Conservation (phyloP, 371 early-diverging fungal species). For the Zancudomyces culisetae region DNA sequence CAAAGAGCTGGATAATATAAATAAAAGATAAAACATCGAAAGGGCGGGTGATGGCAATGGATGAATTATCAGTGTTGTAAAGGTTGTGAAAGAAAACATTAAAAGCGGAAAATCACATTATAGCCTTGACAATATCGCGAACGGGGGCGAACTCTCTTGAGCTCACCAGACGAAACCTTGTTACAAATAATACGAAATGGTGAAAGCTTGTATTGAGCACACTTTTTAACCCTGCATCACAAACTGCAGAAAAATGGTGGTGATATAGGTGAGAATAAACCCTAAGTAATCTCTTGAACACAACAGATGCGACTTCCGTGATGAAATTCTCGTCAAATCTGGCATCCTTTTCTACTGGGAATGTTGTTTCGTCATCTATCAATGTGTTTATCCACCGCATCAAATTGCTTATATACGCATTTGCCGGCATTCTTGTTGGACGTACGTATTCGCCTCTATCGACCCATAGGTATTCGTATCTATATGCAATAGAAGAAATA, state of each 20-base stretch:
- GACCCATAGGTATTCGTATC: slow-evolving; percentile 64
- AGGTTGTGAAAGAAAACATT: not conserved
- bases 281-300: slow-evolving; percentile 60
- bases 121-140: slow-evolving; percentile 5
- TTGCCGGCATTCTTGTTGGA: slow-evolving; percentile 60
- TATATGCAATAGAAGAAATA: slow-evolving; percentile 12
- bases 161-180: slow-evolving; percentile 57
- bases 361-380: slow-evolving; percentile 55
- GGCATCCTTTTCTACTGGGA: slow-evolving; percentile 29
- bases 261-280: slow-evolving; percentile 79
- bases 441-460: slow-evolving; percentile 53
- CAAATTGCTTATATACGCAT: slow-evolving; percentile 60
- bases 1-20: too few relatives aligned
- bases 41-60: too few relatives aligned
- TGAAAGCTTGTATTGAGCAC: slow-evolving; percentile 75
- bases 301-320: slow-evolving; percentile 29
- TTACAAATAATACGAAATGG: slow-evolving; percentile 68
- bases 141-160: slow-evolving; percentile 42
- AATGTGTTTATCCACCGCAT: slow-evolving; percentile 64
- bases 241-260: slow-evolving; percentile 48
- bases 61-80: too few relatives aligned
- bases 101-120: slow-evolving; percentile 1
- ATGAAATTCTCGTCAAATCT: slow-evolving; percentile 17
- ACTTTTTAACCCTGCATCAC: slow-evolving; percentile 50
- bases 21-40: too few relatives aligned